Evolutionary conservation across 208 protist species (phyloP).

Genomic region (Trypanosoma vivax): DNA sequence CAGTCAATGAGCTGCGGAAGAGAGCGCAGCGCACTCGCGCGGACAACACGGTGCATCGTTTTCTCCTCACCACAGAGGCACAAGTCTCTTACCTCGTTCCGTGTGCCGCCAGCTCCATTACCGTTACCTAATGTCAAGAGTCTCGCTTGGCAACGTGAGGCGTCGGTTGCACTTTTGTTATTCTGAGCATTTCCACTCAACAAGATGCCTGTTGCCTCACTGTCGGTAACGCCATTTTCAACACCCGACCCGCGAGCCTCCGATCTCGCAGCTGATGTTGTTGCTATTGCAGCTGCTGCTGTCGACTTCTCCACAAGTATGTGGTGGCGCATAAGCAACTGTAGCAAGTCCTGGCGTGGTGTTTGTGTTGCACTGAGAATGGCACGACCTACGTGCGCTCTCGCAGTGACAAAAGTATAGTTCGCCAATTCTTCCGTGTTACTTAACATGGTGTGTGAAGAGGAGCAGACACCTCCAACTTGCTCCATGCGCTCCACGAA

Average conservation of each 20-base stretch:
- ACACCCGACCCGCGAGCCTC: background rate
- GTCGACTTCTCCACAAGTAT: background rate
- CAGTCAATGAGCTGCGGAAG: conserved; percentile 41
- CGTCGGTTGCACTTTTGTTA: too few relatives aligned
- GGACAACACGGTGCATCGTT: conserved; percentile 34
- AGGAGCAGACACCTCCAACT: background rate
- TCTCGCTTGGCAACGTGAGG: too few relatives aligned
- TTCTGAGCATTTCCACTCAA: too few relatives aligned
- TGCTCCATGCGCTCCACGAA: conserved; percentile 24
- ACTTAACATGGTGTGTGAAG: conserved; percentile 21
- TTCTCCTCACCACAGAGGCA: background rate
- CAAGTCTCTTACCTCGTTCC: conserved; percentile 10
- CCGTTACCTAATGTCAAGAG: too few relatives aligned
- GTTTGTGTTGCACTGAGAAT: conserved; percentile 9
- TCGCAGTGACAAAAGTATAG: conserved; percentile 33
- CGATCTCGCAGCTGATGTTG: background rate
- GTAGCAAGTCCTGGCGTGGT: conserved; percentile 13
- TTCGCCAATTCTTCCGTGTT: conserved; percentile 32
- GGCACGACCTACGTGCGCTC: conserved; percentile 32
- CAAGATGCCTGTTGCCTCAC: too few relatives aligned
- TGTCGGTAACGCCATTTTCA: conserved; percentile 9
- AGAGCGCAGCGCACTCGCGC: conserved; percentile 29
- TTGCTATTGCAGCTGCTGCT: background rate
- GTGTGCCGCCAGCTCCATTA: background rate
- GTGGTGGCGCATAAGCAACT: conserved; percentile 1